Conservation (phyloP, 2,329 filamentous ascomycete genomes). For the Diaporthe citriasiana region DNA sequence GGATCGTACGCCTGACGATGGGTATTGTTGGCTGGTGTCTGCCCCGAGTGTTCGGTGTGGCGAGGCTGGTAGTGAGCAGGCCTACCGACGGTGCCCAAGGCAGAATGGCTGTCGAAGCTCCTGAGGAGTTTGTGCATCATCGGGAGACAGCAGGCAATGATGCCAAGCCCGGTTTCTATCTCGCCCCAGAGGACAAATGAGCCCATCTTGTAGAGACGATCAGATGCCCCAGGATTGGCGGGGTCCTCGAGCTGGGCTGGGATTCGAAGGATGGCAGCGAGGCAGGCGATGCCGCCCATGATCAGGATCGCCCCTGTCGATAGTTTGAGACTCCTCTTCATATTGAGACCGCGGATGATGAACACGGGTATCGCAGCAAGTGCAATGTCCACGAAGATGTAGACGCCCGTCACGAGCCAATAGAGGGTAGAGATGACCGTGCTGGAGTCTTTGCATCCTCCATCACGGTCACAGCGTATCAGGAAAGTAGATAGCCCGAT, state of each 20-base stretch:
- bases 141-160: slow-evolving; percentile 22
- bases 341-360: slow-evolving; percentile 14
- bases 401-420: not conserved
- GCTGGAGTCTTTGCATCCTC: not conserved
- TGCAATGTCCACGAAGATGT: slow-evolving; percentile 1
- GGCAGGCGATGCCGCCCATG: slow-evolving; percentile 13
- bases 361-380: not conserved
- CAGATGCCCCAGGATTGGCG: not conserved
- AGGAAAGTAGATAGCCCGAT: not conserved
- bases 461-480: not conserved
- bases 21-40: not conserved
- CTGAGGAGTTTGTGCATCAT: not conserved
- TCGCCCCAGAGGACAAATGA: slow-evolving; percentile 10
- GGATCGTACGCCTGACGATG: not conserved
- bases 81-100: not conserved
- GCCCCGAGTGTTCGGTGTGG: not conserved
- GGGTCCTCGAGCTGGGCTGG: not conserved
- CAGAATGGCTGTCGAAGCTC: slow-evolving; percentile 12
- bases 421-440: not conserved
- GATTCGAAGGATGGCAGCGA: slow-evolving; percentile 6
- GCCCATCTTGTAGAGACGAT: not conserved
- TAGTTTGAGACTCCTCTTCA: slow-evolving; percentile 21
- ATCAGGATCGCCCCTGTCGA: not conserved
- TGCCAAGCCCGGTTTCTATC: slow-evolving; percentile 10
- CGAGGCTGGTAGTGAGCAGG: not conserved